These are phyloP conservation scores for Syzygium jambos DNA, from an alignment of 345 rosid genomes.

Conservation along the genomic window DNA sequence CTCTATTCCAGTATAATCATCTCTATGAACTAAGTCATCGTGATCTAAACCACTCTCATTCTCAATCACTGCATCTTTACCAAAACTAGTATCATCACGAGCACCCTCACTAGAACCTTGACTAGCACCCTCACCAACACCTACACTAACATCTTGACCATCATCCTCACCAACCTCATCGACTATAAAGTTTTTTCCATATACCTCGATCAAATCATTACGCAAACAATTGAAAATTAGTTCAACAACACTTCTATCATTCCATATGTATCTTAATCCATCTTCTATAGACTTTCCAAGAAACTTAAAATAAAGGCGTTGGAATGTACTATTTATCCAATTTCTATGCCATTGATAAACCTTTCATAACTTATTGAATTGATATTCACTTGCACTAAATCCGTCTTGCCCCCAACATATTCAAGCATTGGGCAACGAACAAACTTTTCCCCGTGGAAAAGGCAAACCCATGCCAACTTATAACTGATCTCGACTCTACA, in stretches of 20 bases:
- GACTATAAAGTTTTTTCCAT: not conserved
- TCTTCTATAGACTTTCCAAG: not conserved
- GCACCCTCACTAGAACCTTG: not conserved
- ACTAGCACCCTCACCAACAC: not conserved
- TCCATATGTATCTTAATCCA: not conserved
- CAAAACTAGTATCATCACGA: not conserved
- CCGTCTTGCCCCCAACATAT: not conserved
- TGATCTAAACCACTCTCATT: not conserved
- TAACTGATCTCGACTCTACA: not conserved
- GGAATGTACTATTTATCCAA: not conserved
- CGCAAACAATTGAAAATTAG: not conserved
- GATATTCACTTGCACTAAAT: not conserved
- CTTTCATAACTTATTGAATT: not conserved
- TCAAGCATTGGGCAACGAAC: not conserved
- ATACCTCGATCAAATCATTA: not conserved
- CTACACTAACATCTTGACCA: not conserved
- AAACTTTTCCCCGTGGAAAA: not conserved
- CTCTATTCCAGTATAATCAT: not conserved
- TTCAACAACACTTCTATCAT: not conserved
- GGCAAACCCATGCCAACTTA: not conserved
- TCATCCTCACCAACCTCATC: not conserved
- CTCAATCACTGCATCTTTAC: not conserved
- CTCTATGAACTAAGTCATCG: not conserved
- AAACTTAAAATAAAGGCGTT: not conserved
- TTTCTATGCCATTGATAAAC: not conserved